Conservation (phyloP, 2,329 filamentous ascomycete genomes). For the Fonsecaea pedrosoi region DNA sequence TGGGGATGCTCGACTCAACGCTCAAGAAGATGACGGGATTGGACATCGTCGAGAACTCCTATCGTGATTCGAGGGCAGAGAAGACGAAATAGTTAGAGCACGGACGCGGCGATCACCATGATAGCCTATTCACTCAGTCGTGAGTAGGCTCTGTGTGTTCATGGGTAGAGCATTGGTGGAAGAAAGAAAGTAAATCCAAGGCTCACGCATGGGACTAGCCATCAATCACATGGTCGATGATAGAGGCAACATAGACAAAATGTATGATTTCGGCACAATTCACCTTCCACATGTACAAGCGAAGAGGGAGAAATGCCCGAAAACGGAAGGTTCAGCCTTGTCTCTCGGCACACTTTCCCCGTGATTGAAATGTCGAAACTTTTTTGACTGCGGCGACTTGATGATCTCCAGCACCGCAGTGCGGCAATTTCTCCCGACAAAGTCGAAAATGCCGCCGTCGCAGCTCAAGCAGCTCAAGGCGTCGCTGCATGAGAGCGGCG, state of each 20-base stretch:
- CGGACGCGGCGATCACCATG: too few relatives aligned
- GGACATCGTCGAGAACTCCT: constrained; percentile 23
- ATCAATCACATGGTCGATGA: too few relatives aligned
- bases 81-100: constrained; percentile 14
- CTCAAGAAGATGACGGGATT: constrained; percentile 26
- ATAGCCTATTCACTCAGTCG: too few relatives aligned
- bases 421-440: neutral
- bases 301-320: neutral
- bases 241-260: too few relatives aligned
- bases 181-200: too few relatives aligned
- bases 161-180: too few relatives aligned
- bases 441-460: constrained; percentile 78
- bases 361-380: neutral
- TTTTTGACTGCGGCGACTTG: constrained; percentile 17
- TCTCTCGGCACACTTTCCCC: neutral
- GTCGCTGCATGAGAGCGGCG: constrained; percentile 85
- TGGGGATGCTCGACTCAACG: constrained; percentile 23
- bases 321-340: neutral
- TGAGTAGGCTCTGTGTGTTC: too few relatives aligned
- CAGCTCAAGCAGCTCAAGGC: constrained; percentile 95
- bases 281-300: neutral
- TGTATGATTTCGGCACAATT: too few relatives aligned
- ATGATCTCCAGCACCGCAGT: neutral
- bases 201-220: too few relatives aligned
- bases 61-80: constrained; percentile 11